A percentile compares a stretch with the other conserved stretches of the same genome.
These are phyloP conservation scores for Fusarium sp. DNA, from an alignment of 2,329 filamentous ascomycete species.

Conservation along the genomic window DNA sequence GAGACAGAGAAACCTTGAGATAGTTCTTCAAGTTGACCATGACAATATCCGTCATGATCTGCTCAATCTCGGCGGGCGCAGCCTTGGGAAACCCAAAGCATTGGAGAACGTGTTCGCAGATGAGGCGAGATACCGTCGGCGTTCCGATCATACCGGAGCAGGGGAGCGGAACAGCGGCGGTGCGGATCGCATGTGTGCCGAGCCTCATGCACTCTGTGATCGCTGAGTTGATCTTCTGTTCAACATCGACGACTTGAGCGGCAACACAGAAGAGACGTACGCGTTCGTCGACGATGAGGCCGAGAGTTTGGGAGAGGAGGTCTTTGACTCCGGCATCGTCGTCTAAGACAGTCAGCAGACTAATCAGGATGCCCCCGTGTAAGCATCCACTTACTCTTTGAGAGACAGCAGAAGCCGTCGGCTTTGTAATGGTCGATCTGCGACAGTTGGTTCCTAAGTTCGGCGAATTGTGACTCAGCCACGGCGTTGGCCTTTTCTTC, in stretches of 20 bases:
- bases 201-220: conserved; percentile 45
- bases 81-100: conserved; percentile 43
- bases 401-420: conserved; percentile 40
- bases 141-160: conserved; percentile 41
- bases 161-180: conserved; percentile 39
- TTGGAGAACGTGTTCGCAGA: conserved; percentile 43
- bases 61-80: conserved; percentile 35
- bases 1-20: conserved; percentile 35
- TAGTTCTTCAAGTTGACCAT: conserved; percentile 38
- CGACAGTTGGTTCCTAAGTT: conserved; percentile 35
- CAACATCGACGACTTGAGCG: conserved; percentile 45
- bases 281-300: conserved; percentile 43
- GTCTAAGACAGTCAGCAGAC: conserved; percentile 8
- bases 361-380: fast-evolving
- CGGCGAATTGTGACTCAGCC: conserved; percentile 37
- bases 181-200: conserved; percentile 42
- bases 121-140: conserved; percentile 41
- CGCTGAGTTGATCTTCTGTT: conserved; percentile 45
- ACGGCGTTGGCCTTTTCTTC: conserved; percentile 36
- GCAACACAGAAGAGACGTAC: conserved; percentile 46
- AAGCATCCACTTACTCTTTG: conserved; percentile 19
- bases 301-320: conserved; percentile 41
- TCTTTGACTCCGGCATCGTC: conserved; percentile 39
- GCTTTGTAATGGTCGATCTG: conserved; percentile 44
- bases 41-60: conserved; percentile 39